Base-by-base conservation (phyloP, 176 grass and related monocot species). In the Saccharum spontaneum region DNA sequence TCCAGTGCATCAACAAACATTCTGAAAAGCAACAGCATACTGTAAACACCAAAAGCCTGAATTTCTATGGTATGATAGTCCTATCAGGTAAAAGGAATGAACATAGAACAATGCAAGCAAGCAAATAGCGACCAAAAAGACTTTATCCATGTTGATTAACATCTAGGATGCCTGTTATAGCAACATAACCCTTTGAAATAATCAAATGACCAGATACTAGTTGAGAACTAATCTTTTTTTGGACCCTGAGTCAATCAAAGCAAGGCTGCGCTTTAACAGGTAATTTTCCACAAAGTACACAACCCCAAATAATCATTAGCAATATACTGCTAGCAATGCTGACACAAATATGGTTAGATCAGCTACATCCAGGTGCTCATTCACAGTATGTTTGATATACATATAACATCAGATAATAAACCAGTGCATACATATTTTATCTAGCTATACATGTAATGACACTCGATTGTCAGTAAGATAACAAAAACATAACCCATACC, bases 1-100 rank as follows among this genome's bases (percentile, higher is more conserved):
- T 99, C 97, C 92, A 99, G 28, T 36, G 94, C 88, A 85, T 99
- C 94, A 61, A 94, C 69, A 36, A 99, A 97, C 94, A 99, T 94
- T 89, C 97, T 99, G 87, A 79, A 89, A 90, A 86, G 38, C 41
- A 75, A 82, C 43, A 81, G 17, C n/a, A 83, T 45, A 66, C 46
- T 60, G 67, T 83, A 83, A 67, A 67, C n/a, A 14, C 17, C 16
- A 86, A 64, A 70, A 30, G 4, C 6, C 2, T 31, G 20, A 62
- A 64, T 70, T 77, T 11, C 57, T 61, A 61, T 61, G 75, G 2
- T 86, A 79, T 18, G 52, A 79, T 9, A 52, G 8, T 59, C 30
- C 67, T 63, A 50, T 41, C 62, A 81, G 8, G 17, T 18, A 4
- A 17, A 40, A 67, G 46, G 37, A 76, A 30, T 14, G 4, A 71